Percentiles rank a stretch among this genome's conserved stretches.
phyloP scores from a whole-genome alignment of 2,329 filamentous ascomycete genomes.

The Rutstroemia sp. region DNA sequence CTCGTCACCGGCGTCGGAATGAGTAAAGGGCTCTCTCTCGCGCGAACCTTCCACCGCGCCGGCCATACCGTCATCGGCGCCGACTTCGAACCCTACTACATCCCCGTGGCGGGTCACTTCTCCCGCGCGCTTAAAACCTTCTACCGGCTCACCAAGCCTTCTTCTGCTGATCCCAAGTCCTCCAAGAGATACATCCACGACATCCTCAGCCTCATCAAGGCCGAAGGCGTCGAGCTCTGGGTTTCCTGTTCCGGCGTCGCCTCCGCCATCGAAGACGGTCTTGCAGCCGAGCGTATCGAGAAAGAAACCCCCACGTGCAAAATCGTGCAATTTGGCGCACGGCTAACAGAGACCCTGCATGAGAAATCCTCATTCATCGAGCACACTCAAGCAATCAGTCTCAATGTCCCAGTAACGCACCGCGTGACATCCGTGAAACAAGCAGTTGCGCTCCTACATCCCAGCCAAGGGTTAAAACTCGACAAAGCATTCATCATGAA shows the following conservation, averaged over 20 bases:
- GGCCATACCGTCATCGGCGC: slow-evolving; percentile 68
- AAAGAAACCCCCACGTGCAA: slow-evolving; percentile 44
- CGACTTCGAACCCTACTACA: slow-evolving; percentile 47
- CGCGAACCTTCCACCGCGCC: slow-evolving; percentile 54
- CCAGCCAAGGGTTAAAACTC: slow-evolving; percentile 15
- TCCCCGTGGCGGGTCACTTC: slow-evolving; percentile 46
- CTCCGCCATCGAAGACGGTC: slow-evolving; percentile 54
- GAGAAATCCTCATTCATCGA: slow-evolving; percentile 59
- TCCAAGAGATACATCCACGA: slow-evolving; percentile 45
- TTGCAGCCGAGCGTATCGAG: slow-evolving; percentile 55
- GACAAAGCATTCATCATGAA: slow-evolving; percentile 2
- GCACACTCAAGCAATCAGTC: slow-evolving; percentile 44
- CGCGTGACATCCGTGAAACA: slow-evolving; percentile 46
- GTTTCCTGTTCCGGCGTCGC: slow-evolving; percentile 45
- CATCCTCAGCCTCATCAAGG: slow-evolving; percentile 50
- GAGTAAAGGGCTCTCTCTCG: slow-evolving; percentile 60
- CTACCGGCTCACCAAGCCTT: slow-evolving; percentile 34
- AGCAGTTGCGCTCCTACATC: slow-evolving; percentile 44
- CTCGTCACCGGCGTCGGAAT: slow-evolving; percentile 69
- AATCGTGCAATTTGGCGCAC: slow-evolving; percentile 55
- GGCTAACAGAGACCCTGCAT: slow-evolving; percentile 45
- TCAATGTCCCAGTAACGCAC: slow-evolving; percentile 46
- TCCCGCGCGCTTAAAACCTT: slow-evolving; percentile 51
- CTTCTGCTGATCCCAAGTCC: slow-evolving; percentile 21
- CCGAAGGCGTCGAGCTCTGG: slow-evolving; percentile 62